Percentiles rank a stretch among this genome's conserved stretches.
phyloP scores from a whole-genome alignment of 179 eudicot species.

The Gypsophila paniculata region DNA sequence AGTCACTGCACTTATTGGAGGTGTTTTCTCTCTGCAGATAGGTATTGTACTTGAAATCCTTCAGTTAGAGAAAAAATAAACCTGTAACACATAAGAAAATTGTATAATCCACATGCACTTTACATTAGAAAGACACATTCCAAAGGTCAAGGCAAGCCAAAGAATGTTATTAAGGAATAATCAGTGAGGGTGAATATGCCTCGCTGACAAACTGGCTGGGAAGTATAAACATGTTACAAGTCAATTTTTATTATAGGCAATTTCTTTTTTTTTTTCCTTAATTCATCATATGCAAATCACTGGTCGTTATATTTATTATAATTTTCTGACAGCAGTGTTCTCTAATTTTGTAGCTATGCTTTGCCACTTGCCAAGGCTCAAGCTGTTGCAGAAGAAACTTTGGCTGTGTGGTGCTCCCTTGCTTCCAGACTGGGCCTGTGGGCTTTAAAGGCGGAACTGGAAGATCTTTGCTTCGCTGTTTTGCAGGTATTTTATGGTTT shows the following conservation, averaged over 20 bases:
- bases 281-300: background rate
- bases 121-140: background rate
- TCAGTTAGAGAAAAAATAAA: too few relatives aligned
- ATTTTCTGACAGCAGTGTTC: constrained; percentile 13
- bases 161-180: background rate
- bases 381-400: constrained; percentile 90
- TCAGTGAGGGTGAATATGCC: background rate
- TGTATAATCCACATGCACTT: background rate
- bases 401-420: constrained; percentile 95
- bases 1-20: too few relatives aligned
- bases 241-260: too few relatives aligned
- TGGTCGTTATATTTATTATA: too few relatives aligned
- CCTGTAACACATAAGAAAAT: background rate
- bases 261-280: background rate
- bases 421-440: constrained; percentile 96
- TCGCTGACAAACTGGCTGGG: too few relatives aligned
- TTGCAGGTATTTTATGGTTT: constrained; percentile 53
- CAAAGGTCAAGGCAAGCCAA: background rate
- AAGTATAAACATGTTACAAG: background rate
- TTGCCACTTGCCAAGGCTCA: constrained; percentile 77
- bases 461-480: constrained; percentile 96
- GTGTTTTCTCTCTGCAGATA: too few relatives aligned
- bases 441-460: constrained; percentile 95
- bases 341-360: constrained; percentile 62
- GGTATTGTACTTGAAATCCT: too few relatives aligned